A percentile compares a stretch with the other conserved stretches of the same genome.
Conservation (phyloP, 345 rosid species). For the Salix brachista region DNA sequence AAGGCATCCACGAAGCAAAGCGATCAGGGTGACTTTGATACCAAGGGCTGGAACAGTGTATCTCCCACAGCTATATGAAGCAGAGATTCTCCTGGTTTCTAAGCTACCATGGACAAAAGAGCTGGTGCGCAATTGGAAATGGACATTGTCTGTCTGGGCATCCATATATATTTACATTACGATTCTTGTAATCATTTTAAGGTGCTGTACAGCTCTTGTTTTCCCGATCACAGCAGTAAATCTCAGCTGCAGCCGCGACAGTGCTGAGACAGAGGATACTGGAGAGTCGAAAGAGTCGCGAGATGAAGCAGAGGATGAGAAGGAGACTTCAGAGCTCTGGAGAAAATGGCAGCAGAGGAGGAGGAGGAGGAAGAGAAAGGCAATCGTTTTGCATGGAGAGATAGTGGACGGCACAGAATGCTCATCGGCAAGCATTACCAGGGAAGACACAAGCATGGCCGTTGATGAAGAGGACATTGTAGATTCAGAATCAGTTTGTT, state of each 20-base stretch:
- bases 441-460: conserved; percentile 27
- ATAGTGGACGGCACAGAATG: conserved; percentile 6
- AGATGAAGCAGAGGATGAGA: conserved; percentile 5
- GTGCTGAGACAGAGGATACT: neutral
- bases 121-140: conserved; percentile 65
- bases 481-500: conserved; percentile 45
- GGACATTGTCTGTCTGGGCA: conserved; percentile 71
- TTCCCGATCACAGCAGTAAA: conserved; percentile 26
- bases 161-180: conserved; percentile 42
- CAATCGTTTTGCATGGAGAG: conserved; percentile 20
- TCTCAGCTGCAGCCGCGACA: neutral
- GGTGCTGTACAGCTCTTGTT: conserved; percentile 42
- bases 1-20: conserved; percentile 49
- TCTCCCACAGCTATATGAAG: conserved; percentile 66
- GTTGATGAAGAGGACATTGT: conserved; percentile 34
- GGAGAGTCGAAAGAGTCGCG: conserved; percentile 15
- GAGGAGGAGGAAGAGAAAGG: conserved; percentile 41
- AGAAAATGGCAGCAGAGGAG: conserved; percentile 46
- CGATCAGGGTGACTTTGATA: conserved; percentile 47
- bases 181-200: conserved; percentile 36
- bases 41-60: conserved; percentile 59
- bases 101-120: conserved; percentile 62
- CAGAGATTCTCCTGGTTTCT: conserved; percentile 48
- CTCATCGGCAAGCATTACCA: conserved; percentile 31
- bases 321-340: conserved; percentile 27